Conservation (phyloP, 352 stramenopile species). For the Phytophthora pseudosyringae region DNA sequence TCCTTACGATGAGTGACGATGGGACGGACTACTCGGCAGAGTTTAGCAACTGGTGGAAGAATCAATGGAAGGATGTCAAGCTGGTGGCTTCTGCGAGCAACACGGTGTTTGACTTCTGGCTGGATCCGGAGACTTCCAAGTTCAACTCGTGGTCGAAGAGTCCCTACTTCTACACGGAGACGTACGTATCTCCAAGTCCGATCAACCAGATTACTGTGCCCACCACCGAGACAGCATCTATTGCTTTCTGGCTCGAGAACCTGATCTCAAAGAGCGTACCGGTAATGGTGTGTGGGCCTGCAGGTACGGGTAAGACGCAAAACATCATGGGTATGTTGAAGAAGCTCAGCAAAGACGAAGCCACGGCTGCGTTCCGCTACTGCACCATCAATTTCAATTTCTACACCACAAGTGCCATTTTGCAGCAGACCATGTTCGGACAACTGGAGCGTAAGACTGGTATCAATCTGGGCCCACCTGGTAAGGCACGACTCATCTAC, state of each 20-base stretch:
- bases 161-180: slow-evolving; percentile 94
- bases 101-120: slow-evolving; percentile 98
- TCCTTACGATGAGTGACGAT: slow-evolving; percentile 93
- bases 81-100: slow-evolving; percentile 92
- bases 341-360: slow-evolving; percentile 90
- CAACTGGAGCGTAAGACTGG: slow-evolving; percentile 96
- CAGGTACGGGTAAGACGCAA: slow-evolving; percentile 96
- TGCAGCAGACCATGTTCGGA: slow-evolving; percentile 93
- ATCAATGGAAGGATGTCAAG: slow-evolving; percentile 96
- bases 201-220: slow-evolving; percentile 94
- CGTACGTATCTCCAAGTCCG: slow-evolving; percentile 83
- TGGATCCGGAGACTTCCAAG: slow-evolving; percentile 91
- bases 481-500: slow-evolving; percentile 94
- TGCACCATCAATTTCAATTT: slow-evolving; percentile 98
- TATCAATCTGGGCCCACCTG: slow-evolving; percentile 93
- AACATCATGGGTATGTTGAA: slow-evolving; percentile 96
- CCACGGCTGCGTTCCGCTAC: slow-evolving; percentile 82
- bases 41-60: slow-evolving; percentile 97
- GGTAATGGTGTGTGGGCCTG: slow-evolving; percentile 94
- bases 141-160: slow-evolving; percentile 97
- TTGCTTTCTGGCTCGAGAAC: slow-evolving; percentile 96
- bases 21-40: slow-evolving; percentile 94
- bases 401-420: slow-evolving; percentile 94
- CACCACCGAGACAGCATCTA: slow-evolving; percentile 95
- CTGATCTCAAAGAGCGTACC: slow-evolving; percentile 91